These are phyloP conservation scores for Lipomyces kockii DNA, from an alignment of 805 yeast genomes.

Conservation along the genomic window DNA sequence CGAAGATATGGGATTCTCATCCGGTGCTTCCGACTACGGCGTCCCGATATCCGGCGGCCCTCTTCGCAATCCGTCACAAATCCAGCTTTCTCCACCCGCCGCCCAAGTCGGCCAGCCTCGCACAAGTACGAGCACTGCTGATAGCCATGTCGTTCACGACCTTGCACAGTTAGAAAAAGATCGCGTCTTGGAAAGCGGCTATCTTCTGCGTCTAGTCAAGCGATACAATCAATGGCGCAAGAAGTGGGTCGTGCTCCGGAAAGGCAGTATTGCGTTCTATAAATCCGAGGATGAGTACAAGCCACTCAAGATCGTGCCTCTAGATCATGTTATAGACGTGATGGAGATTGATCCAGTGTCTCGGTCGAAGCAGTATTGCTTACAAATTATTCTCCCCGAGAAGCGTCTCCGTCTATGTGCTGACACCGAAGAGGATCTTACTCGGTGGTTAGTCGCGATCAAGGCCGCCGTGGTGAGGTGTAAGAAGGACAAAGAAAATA, in stretches of 20 bases:
- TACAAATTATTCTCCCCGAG: conserved; percentile 54
- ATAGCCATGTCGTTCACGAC: conserved; percentile 9
- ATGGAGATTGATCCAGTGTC: conserved; percentile 57
- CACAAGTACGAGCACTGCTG: background rate
- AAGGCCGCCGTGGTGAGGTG: conserved; percentile 41
- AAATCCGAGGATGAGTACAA: conserved; percentile 42
- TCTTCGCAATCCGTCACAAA: conserved; percentile 12
- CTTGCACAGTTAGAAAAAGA: conserved; percentile 42
- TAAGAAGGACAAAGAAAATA: conserved; percentile 11
- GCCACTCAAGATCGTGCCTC: conserved; percentile 46
- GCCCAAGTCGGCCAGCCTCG: background rate
- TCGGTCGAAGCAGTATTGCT: conserved; percentile 51
- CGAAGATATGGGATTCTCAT: conserved; percentile 34
- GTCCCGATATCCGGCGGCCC: conserved; percentile 3
- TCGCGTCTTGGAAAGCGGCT: conserved; percentile 51
- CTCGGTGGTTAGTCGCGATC: conserved; percentile 55
- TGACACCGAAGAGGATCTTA: conserved; percentile 52
- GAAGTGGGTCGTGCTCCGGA: conserved; percentile 53
- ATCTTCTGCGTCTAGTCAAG: conserved; percentile 49
- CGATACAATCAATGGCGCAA: conserved; percentile 56
- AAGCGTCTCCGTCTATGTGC: conserved; percentile 55
- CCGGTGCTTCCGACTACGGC: conserved; percentile 35
- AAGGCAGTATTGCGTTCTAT: conserved; percentile 50
- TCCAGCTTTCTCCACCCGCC: conserved; percentile 2
- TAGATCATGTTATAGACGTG: conserved; percentile 52